Evolutionary conservation across 257 asterid species (phyloP).

Genomic region (Paraleonurus japonicus): DNA sequence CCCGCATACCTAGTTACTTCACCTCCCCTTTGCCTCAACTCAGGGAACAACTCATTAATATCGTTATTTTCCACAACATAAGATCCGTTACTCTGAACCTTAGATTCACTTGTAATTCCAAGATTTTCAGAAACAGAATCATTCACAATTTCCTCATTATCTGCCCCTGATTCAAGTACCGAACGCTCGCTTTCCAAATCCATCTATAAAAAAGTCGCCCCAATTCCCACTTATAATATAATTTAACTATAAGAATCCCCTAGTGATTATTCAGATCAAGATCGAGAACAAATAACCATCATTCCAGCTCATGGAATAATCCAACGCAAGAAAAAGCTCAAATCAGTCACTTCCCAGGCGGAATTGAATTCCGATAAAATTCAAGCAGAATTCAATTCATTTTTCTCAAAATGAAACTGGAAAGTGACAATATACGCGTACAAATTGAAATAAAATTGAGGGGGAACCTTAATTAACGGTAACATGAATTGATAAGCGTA

Average conservation of each 20-base stretch:
- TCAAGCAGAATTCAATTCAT: conserved; percentile 27
- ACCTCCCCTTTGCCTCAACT: conserved; percentile 23
- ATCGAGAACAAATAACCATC: conserved; percentile 59
- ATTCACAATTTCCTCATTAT: conserved; percentile 37
- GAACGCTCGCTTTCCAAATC: conserved; percentile 49
- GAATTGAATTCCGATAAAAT: conserved; percentile 23
- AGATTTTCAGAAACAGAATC: conserved; percentile 19
- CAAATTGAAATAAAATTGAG: no score
- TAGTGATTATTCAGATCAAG: conserved; percentile 48
- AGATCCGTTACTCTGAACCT: conserved; percentile 40
- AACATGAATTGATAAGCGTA: conserved; percentile 39
- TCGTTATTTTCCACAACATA: conserved; percentile 22
- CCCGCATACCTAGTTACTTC: conserved; percentile 16
- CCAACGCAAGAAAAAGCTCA: conserved; percentile 15
- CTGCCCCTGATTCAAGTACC: conserved; percentile 46
- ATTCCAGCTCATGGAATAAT: conserved; percentile 55
- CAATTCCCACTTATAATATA: neutral
- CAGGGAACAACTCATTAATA: conserved; percentile 24
- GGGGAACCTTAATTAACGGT: conserved; percentile 18
- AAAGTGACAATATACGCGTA: conserved; percentile 18
- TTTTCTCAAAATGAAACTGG: neutral
- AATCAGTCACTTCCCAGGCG: conserved; percentile 11
- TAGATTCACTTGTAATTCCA: conserved; percentile 31
- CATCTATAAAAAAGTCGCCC: conserved; percentile 31
- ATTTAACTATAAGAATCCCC: conserved; percentile 5